Percentiles rank a stretch among this genome's conserved stretches.
Evolutionary conservation across 495 filamentous ascomycete genomes (phyloP).

Genomic region (Neurospora discreta): DNA sequence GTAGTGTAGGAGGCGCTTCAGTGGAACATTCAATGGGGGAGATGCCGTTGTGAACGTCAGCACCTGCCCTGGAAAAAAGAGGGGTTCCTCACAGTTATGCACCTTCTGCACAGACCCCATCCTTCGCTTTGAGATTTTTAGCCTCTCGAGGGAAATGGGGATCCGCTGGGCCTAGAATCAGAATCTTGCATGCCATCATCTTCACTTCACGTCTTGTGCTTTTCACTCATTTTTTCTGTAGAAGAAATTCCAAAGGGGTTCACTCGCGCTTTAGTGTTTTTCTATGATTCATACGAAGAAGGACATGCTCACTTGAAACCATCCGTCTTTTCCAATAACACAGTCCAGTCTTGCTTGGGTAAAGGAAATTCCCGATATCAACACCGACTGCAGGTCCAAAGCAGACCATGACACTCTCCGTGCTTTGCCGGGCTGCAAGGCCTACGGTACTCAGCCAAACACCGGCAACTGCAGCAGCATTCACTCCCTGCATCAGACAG

Average conservation of each 20-base stretch:
- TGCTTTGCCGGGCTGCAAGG: constrained; percentile 12
- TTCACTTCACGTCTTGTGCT: not conserved
- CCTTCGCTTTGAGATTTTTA: not conserved
- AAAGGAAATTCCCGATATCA: not conserved
- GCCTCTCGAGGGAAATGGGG: not conserved
- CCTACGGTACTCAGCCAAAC: constrained; percentile 1
- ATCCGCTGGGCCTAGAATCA: not conserved
- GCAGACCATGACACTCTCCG: constrained; percentile 12
- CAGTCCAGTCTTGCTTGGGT: not conserved
- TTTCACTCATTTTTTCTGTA: not conserved
- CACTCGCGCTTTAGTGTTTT: not conserved
- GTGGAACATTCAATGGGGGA: not conserved
- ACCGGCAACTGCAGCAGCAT: constrained; percentile 1
- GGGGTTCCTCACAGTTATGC: not conserved
- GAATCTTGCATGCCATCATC: not conserved
- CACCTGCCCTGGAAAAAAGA: not conserved
- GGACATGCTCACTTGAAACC: not conserved
- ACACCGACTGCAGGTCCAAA: not conserved
- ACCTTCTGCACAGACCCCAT: not conserved
- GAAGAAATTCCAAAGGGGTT: not conserved
- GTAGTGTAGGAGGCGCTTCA: not conserved
- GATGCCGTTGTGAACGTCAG: not conserved
- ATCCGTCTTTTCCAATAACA: not conserved
- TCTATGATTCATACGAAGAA: not conserved
- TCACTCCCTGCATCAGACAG: constrained; percentile 1